A percentile compares a stretch with the other conserved stretches of the same genome.
phyloP scores from a whole-genome alignment of 805 yeast species.

The Kuraishia ogatae region DNA sequence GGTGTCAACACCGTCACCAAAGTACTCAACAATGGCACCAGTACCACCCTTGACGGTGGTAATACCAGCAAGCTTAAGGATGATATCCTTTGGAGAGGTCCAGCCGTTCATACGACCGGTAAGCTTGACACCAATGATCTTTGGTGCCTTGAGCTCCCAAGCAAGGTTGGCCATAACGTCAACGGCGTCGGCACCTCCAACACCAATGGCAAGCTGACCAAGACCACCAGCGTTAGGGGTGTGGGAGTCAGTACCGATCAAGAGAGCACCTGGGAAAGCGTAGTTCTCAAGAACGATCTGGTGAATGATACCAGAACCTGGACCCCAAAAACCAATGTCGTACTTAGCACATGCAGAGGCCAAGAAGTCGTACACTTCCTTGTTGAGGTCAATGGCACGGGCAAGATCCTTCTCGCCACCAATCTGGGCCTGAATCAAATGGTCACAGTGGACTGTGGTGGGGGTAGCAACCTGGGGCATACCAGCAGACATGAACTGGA shows the following conservation, averaged over 20 bases:
- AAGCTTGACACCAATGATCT: conserved; percentile 87
- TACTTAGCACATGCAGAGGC: conserved; percentile 89
- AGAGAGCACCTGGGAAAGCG: conserved; percentile 95
- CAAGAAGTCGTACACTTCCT: conserved; percentile 92
- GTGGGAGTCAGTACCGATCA: conserved; percentile 96
- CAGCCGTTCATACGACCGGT: conserved; percentile 90
- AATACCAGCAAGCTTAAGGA: conserved; percentile 86
- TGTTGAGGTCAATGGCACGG: conserved; percentile 75
- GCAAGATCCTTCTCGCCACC: conserved; percentile 83
- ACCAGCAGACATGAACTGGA: conserved; percentile 97
- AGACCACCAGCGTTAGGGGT: conserved; percentile 98
- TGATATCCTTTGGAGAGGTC: conserved; percentile 96
- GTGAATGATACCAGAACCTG: conserved; percentile 98
- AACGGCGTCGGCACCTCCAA: conserved; percentile 99
- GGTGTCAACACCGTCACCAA: conserved; percentile 88
- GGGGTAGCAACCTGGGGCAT: conserved; percentile 85
- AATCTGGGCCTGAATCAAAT: conserved; percentile 91
- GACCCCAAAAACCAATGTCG: conserved; percentile 98
- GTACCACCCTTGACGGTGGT: conserved; percentile 98
- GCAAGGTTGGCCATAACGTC: conserved; percentile 91
- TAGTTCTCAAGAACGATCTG: conserved; percentile 95
- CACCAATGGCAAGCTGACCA: conserved; percentile 97
- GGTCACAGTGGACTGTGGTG: conserved; percentile 96
- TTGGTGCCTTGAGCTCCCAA: conserved; percentile 98
- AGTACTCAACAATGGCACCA: conserved; percentile 92